Base-by-base conservation (phyloP, 2,329 filamentous ascomycete genomes). In the Mycosphaerelloides madeirae region DNA sequence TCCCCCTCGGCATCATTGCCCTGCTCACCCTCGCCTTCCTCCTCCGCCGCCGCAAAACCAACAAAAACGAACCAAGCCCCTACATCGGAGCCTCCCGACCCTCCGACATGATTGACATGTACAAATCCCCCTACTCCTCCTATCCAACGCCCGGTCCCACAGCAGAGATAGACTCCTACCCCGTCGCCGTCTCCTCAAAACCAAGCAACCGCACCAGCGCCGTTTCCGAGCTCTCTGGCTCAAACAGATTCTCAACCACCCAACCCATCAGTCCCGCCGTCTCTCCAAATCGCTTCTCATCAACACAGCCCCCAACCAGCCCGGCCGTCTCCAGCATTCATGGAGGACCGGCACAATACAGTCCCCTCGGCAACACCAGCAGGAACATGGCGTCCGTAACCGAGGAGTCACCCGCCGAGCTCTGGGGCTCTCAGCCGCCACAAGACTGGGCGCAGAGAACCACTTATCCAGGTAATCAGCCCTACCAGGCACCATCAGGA, bases 101-200 rank as follows among this genome's bases (percentile, higher is more conserved):
- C 8, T 18, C 38, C 14, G 38, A 41, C 13, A 28, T 46, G 13
- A 20, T 37, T 9, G 34, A 41, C 44, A 46, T 46, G 44, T 46
- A 46, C 19, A 25, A 25, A 9, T 25, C 22, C 22, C 22, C 22
- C 22, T 25, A 25, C 22, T 9, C 5, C 22, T 11, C 13, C 28
- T 29, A 37, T 14, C 29, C 38, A 8, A 38, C 29, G 11, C 38
- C 9, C 16, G 39, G 34, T 20, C 29, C n/a, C 16, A 32, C 38
- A 20, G 38, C 44, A 12, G 33, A 35, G 20, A 39, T 33, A 12
- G 36, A 40, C 22, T 35, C 35, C 9, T 35, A 29, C 15, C 36
- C 35, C 3, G 42, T 35, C 4, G 36, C 36, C 9, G 31, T 37
- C 16, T 22, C n/a, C 14, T 20, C 29, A 3, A 46, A 46, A 20